A percentile compares a stretch with the other conserved stretches of the same genome.
phyloP scores from a whole-genome alignment of 108 stramenopile species.

The Cyclotella baltica region DNA sequence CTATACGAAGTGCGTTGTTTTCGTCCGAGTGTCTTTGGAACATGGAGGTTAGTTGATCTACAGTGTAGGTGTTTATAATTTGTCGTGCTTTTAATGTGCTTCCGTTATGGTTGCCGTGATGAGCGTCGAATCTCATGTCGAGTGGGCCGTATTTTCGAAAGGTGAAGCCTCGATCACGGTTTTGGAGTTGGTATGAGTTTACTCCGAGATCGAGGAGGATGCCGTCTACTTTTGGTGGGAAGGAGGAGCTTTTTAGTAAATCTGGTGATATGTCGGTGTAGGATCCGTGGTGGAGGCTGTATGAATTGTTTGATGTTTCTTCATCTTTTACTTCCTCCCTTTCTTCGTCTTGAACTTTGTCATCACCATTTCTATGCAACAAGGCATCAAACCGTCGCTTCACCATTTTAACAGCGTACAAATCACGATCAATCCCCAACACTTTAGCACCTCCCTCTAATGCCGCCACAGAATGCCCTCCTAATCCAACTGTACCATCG shows the following conservation, averaged over 20 bases:
- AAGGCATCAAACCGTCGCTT: constrained; percentile 10
- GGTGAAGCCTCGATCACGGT: constrained; percentile 81
- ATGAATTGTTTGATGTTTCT: neutral
- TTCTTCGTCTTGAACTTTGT: neutral
- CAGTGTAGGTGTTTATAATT: constrained; percentile 76
- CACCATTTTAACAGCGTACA: neutral
- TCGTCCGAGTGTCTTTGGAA: constrained; percentile 81
- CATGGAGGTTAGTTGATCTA: constrained; percentile 59
- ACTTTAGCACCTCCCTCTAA: neutral
- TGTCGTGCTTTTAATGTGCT: constrained; percentile 67
- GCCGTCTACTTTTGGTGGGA: constrained; percentile 67
- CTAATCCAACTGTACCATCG: constrained; percentile 27
- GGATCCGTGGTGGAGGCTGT: constrained; percentile 18
- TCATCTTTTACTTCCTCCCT: neutral
- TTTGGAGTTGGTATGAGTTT: constrained; percentile 88
- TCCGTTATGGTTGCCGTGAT: neutral
- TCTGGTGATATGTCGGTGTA: constrained; percentile 19
- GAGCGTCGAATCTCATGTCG: constrained; percentile 74
- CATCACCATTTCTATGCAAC: neutral
- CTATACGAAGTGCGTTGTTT: constrained; percentile 67
- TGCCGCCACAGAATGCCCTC: constrained; percentile 15
- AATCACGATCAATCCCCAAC: constrained; percentile 19
- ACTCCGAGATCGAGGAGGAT: constrained; percentile 90
- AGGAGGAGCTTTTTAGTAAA: constrained; percentile 4
- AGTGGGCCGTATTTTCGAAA: constrained; percentile 85